A percentile compares a stretch with the other conserved stretches of the same genome.
These are phyloP conservation scores for Thraustotheca clavata DNA, from an alignment of 352 stramenopile species.

Conservation along the genomic window DNA sequence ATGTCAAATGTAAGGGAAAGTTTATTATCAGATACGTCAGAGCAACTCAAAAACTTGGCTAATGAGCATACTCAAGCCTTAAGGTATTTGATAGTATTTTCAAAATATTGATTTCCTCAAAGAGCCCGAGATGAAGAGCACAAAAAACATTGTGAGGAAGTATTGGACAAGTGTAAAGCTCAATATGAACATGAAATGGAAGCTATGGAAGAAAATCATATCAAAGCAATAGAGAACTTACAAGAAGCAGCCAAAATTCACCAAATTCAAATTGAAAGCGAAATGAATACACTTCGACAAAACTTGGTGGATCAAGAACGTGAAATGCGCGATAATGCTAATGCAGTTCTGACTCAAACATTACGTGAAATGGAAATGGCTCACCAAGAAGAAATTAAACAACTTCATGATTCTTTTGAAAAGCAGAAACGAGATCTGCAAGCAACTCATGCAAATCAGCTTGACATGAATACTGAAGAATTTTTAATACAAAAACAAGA, in stretches of 20 bases:
- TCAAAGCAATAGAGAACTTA: slow-evolving; percentile 1
- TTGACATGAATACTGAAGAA: no score
- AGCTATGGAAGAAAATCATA: slow-evolving; percentile 32
- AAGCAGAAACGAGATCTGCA: not conserved
- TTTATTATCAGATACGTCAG: not conserved
- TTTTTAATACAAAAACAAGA: no score
- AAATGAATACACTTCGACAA: not conserved
- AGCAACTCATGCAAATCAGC: not conserved
- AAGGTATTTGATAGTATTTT: not conserved
- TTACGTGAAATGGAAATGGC: slow-evolving; percentile 36
- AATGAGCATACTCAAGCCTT: not conserved
- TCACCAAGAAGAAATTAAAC: slow-evolving; percentile 40
- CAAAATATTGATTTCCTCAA: not conserved
- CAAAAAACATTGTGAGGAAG: not conserved
- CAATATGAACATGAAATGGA: slow-evolving; percentile 25
- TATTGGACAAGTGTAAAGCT: slow-evolving; percentile 21
- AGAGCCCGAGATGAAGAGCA: not conserved
- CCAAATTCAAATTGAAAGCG: not conserved
- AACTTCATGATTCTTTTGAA: slow-evolving; percentile 26
- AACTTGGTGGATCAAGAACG: not conserved
- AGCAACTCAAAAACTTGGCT: not conserved
- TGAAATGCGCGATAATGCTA: not conserved
- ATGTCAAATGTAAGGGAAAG: not conserved
- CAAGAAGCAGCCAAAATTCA: not conserved
- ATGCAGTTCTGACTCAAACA: slow-evolving; percentile 37